Evolutionary conservation across 208 protist genomes (phyloP).

Genomic region (Trichomonas tenax): DNA sequence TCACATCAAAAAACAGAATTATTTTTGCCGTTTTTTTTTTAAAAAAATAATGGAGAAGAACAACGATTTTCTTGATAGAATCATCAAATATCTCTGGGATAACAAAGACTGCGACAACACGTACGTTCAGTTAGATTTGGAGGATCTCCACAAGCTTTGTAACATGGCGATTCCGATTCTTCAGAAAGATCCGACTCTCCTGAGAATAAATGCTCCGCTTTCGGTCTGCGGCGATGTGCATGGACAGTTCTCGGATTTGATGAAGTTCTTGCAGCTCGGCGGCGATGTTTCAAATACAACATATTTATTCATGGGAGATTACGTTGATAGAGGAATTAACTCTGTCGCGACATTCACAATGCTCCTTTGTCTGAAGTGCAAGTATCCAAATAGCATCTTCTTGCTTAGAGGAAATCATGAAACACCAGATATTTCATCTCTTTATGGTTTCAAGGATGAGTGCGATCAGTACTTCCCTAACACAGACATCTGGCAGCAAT

Average conservation of each 20-base stretch:
- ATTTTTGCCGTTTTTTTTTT: background rate
- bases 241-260: conserved; percentile 38
- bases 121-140: background rate
- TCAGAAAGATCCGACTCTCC: conserved; percentile 25
- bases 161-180: background rate
- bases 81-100: background rate
- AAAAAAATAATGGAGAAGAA: background rate
- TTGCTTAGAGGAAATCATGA: conserved; percentile 41
- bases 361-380: conserved; percentile 29
- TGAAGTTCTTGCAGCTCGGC: conserved; percentile 31
- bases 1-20: no score
- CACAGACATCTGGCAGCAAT: conserved; percentile 93
- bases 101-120: background rate
- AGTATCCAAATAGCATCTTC: conserved; percentile 30
- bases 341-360: conserved; percentile 29
- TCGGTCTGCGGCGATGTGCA: conserved; percentile 37
- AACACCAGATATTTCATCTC: background rate
- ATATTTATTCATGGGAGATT: conserved; percentile 43
- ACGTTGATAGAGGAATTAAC: conserved; percentile 37
- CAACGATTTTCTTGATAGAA: background rate
- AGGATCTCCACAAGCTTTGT: background rate
- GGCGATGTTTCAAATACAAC: conserved; percentile 21
- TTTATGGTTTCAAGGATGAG: background rate
- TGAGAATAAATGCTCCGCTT: conserved; percentile 28
- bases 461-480: conserved; percentile 63